These are phyloP conservation scores for Solanum lycopersicoides DNA, from an alignment of 257 asterid species.

Conservation along the genomic window DNA sequence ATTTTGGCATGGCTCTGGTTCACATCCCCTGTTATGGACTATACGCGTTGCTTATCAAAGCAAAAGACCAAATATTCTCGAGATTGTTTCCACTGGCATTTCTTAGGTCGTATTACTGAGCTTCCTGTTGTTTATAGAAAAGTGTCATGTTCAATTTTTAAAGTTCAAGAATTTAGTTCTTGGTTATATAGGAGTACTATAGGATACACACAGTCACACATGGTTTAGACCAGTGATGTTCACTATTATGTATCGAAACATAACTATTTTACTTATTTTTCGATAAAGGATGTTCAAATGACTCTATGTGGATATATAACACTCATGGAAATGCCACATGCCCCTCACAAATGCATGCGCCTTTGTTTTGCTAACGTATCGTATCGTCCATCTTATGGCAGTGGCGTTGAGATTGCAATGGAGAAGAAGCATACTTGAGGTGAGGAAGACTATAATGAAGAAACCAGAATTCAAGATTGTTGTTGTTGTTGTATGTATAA, in stretches of 20 bases:
- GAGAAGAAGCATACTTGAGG: conserved; percentile 32
- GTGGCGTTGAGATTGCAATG: conserved; percentile 22
- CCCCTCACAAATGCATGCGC: not conserved
- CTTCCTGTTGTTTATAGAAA: not conserved
- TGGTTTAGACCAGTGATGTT: not conserved
- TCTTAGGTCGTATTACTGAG: conserved; percentile 35
- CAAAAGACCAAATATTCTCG: conserved; percentile 35
- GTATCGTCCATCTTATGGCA: not conserved
- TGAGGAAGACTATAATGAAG: not conserved
- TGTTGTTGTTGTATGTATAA: not conserved
- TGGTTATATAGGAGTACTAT: not conserved
- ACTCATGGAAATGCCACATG: not conserved
- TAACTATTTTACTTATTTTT: not conserved
- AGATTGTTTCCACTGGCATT: conserved; percentile 36
- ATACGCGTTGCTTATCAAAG: conserved; percentile 47
- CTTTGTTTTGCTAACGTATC: not conserved
- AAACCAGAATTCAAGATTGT: not conserved
- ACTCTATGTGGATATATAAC: not conserved
- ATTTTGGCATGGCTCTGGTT: conserved; percentile 50
- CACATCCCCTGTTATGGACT: conserved; percentile 74
- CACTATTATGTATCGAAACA: not conserved
- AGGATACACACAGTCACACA: not conserved
- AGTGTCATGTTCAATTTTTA: not conserved
- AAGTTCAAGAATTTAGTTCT: not conserved
- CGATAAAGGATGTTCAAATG: not conserved